Percentiles rank a stretch among this genome's conserved stretches.
phyloP scores from a whole-genome alignment of 2,329 filamentous ascomycete genomes.

The Hysterium pulicare region DNA sequence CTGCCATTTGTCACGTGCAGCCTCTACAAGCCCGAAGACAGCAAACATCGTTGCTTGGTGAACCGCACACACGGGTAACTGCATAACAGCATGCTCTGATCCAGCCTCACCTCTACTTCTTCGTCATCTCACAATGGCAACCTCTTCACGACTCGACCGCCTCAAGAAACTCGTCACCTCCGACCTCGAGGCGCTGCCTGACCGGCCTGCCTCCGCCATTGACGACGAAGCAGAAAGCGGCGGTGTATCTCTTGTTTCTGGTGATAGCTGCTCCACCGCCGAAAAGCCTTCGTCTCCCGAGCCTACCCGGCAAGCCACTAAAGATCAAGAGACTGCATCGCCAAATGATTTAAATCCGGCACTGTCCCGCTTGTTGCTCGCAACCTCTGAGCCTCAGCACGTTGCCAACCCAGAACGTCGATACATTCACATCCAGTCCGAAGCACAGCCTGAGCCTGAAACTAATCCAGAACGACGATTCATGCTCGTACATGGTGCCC shows the following conservation, averaged over 20 bases:
- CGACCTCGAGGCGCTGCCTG: slow-evolving; percentile 26
- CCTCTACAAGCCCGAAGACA: too few species aligned
- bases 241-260: slow-evolving; percentile 19
- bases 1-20: too few species aligned
- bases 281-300: not conserved
- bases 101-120: too few species aligned
- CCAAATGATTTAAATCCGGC: not conserved
- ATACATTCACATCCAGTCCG: not conserved
- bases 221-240: slow-evolving; percentile 18
- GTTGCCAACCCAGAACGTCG: not conserved
- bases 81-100: too few species aligned
- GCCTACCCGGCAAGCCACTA: not conserved
- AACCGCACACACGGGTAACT: too few species aligned
- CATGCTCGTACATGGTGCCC: not conserved
- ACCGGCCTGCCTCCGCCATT: slow-evolving; percentile 9
- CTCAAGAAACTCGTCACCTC: slow-evolving; percentile 16
- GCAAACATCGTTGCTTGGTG: too few species aligned
- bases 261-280: not conserved
- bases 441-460: not conserved
- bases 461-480: not conserved
- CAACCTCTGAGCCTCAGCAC: not conserved
- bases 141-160: slow-evolving; percentile 20
- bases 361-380: not conserved
- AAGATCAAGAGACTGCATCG: not conserved
- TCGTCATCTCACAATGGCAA: slow-evolving; percentile 17